Conservation (phyloP, 257 asterid species). For the Eucommia ulmoides region DNA sequence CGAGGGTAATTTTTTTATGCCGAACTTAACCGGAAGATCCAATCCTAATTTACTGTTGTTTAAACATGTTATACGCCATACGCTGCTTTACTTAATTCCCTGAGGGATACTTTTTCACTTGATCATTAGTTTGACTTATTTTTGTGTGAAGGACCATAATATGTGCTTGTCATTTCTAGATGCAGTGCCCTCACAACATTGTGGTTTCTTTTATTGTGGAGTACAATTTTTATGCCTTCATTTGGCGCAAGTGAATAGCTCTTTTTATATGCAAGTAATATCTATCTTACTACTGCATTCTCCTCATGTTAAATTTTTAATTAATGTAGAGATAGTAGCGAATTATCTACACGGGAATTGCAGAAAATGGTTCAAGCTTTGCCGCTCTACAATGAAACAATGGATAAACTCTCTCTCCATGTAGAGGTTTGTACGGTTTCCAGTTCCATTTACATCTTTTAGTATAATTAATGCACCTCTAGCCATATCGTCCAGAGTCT, state of each 20-base stretch:
- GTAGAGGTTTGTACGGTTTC: slow-evolving; percentile 58
- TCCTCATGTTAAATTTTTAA: slow-evolving; percentile 14
- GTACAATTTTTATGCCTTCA: too few species aligned
- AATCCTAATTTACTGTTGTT: too few species aligned
- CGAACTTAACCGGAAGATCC: too few species aligned
- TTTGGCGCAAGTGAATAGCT: too few species aligned
- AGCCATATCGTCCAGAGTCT: too few species aligned
- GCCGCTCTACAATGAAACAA: slow-evolving; percentile 89
- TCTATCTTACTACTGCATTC: neutral
- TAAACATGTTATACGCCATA: too few species aligned
- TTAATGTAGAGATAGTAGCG: slow-evolving; percentile 69
- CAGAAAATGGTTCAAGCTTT: slow-evolving; percentile 98
- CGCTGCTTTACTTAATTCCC: too few species aligned
- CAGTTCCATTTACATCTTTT: neutral
- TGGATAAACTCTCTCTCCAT: slow-evolving; percentile 83
- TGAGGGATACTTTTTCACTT: too few species aligned
- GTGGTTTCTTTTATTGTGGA: too few species aligned
- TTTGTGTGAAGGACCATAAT: neutral
- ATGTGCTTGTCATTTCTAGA: neutral
- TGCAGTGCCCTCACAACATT: neutral
- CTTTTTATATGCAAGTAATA: neutral
- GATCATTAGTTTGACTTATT: too few species aligned
- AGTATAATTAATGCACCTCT: neutral
- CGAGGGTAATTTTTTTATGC: too few species aligned
- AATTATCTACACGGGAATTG: slow-evolving; percentile 82